A percentile compares a stretch with the other conserved stretches of the same genome.
Evolutionary conservation across 1,139 yeast genomes (phyloP).

Genomic region (Geotrichum bryndzae): DNA sequence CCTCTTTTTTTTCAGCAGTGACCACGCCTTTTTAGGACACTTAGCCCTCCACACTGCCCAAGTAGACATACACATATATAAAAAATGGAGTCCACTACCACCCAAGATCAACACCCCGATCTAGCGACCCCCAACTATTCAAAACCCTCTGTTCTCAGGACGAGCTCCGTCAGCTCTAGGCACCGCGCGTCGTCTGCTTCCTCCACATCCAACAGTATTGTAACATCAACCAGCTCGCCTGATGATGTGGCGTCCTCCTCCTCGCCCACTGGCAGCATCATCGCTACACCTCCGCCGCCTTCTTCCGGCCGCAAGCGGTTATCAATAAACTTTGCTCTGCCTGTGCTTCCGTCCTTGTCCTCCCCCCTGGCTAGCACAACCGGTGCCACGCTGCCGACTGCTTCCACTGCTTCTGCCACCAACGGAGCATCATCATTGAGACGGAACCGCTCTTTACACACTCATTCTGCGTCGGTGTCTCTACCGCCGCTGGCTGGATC

Average conservation of each 20-base stretch:
- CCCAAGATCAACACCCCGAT: neutral
- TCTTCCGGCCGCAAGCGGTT: slow-evolving; percentile 6
- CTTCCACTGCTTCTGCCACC: neutral
- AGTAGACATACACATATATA: neutral
- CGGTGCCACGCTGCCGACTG: neutral
- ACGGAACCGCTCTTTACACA: slow-evolving; percentile 6
- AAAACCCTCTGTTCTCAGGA: neutral
- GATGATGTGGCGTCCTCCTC: neutral
- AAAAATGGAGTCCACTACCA: neutral
- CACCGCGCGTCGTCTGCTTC: neutral
- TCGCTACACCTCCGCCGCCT: neutral
- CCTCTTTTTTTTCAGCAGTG: neutral
- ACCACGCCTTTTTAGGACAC: neutral
- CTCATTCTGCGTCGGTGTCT: slow-evolving; percentile 14
- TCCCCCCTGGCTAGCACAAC: neutral
- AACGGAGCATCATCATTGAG: neutral
- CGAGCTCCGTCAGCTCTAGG: neutral
- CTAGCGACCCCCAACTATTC: neutral
- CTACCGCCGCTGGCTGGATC: slow-evolving; percentile 1
- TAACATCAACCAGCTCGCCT: neutral
- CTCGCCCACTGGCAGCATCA: neutral
- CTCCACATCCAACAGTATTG: neutral
- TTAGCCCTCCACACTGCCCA: neutral
- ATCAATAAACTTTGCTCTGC: slow-evolving; percentile 13
- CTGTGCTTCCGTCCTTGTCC: slow-evolving; percentile 1